Evolutionary conservation across 352 stramenopile species (phyloP).

Genomic region (Globisporangium megalacanthum): DNA sequence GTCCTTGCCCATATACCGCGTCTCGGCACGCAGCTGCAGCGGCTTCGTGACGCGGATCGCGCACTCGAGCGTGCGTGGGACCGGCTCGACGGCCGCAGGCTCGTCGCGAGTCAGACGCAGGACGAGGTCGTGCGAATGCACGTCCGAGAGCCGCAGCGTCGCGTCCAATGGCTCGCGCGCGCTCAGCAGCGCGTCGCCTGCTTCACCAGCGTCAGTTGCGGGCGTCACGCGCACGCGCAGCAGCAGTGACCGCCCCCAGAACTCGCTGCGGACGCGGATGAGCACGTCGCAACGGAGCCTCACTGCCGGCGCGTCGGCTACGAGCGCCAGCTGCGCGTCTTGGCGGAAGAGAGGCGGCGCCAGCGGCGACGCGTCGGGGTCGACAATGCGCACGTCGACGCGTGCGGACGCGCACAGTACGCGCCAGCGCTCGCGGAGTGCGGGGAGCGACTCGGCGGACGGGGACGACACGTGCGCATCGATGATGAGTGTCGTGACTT

Average conservation of each 20-base stretch:
- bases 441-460: neutral
- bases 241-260: constrained; percentile 47
- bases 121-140: constrained; percentile 29
- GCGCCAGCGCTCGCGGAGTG: constrained; percentile 30
- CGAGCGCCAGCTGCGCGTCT: constrained; percentile 41
- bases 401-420: constrained; percentile 37
- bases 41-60: constrained; percentile 18
- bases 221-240: constrained; percentile 50
- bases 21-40: constrained; percentile 22
- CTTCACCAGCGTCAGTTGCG: constrained; percentile 4
- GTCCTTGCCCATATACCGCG: constrained; percentile 23
- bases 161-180: constrained; percentile 1
- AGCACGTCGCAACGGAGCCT: constrained; percentile 40
- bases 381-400: constrained; percentile 47
- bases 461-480: constrained; percentile 20
- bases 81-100: constrained; percentile 26
- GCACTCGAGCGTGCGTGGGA: constrained; percentile 40
- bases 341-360: constrained; percentile 50
- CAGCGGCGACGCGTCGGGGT: constrained; percentile 8
- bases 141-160: constrained; percentile 24
- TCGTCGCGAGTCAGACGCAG: constrained; percentile 47
- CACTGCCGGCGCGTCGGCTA: constrained; percentile 13
- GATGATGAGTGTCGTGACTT: constrained; percentile 36
- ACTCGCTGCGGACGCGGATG: constrained; percentile 55
- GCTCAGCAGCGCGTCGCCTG: neutral